Percentiles rank a stretch among this genome's conserved stretches.
Evolutionary conservation across 2,329 filamentous ascomycete genomes (phyloP).

Genomic region (Aspergillus tamarii): DNA sequence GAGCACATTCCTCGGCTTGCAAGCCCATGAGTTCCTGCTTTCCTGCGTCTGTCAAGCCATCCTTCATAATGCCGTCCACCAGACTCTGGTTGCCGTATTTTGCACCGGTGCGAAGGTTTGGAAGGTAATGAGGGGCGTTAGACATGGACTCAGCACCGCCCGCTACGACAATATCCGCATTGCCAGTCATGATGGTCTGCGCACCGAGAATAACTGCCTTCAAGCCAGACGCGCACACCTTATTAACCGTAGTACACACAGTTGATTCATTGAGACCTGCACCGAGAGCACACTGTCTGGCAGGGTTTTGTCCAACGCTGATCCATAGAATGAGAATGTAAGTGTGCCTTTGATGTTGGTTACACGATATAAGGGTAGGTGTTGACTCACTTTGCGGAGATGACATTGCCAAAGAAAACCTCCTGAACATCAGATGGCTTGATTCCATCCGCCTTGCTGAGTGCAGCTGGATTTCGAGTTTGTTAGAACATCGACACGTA

Average conservation of each 20-base stretch:
- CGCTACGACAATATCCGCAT: constrained; percentile 88
- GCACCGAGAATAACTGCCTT: constrained; percentile 94
- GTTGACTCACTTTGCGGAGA: constrained; percentile 80
- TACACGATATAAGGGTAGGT: neutral
- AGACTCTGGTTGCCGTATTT: constrained; percentile 93
- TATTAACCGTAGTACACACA: constrained; percentile 94
- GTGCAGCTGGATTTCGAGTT: constrained; percentile 59
- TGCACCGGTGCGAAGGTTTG: constrained; percentile 79
- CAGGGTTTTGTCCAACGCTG: constrained; percentile 93
- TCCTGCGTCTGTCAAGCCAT: constrained; percentile 87
- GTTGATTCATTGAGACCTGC: constrained; percentile 81
- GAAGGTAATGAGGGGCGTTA: constrained; percentile 94
- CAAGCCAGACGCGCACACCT: constrained; percentile 93
- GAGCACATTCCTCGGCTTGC: constrained; percentile 85
- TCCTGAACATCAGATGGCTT: constrained; percentile 91
- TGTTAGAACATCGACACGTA: constrained; percentile 17
- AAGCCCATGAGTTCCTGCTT: constrained; percentile 98
- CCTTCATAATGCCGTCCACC: constrained; percentile 89
- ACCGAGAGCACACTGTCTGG: constrained; percentile 87
- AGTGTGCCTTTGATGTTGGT: neutral
- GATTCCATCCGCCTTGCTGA: constrained; percentile 83
- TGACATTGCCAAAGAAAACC: constrained; percentile 97
- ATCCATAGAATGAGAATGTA: constrained; percentile 12
- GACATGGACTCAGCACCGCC: constrained; percentile 99
- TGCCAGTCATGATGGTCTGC: constrained; percentile 97